A percentile compares a stretch with the other conserved stretches of the same genome.
Conservation (phyloP, 2,329 filamentous ascomycete species). For the Magnaporthiopsis poae region DNA sequence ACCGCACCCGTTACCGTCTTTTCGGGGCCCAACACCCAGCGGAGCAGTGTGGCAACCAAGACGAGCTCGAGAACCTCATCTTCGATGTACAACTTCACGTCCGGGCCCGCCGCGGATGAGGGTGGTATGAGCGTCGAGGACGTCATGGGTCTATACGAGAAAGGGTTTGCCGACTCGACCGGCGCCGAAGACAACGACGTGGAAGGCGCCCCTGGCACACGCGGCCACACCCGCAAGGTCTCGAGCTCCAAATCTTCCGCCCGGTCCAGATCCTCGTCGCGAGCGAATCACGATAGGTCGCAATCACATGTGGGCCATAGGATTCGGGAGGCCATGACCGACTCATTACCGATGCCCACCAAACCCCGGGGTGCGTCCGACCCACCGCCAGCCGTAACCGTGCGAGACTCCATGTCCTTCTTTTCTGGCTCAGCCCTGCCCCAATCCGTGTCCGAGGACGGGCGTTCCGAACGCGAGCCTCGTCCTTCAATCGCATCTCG, state of each 20-base stretch:
- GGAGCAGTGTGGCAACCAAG: constrained; percentile 73
- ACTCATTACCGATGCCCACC: constrained; percentile 22
- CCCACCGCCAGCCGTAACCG: constrained; percentile 21
- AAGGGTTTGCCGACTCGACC: constrained; percentile 47
- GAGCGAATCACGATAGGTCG: constrained; percentile 7
- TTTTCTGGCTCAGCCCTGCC: constrained; percentile 25
- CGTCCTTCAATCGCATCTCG: background rate
- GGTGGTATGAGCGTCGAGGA: constrained; percentile 55
- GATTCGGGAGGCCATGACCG: constrained; percentile 31
- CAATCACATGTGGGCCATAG: constrained; percentile 19
- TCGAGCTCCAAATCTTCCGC: constrained; percentile 1
- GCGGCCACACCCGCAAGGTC: background rate
- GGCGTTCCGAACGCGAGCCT: constrained; percentile 22
- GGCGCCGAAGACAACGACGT: constrained; percentile 32
- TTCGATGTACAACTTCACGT: constrained; percentile 37
- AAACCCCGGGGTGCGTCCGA: constrained; percentile 13
- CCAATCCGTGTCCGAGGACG: constrained; percentile 24
- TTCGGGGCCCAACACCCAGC: constrained; percentile 53
- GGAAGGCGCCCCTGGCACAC: constrained; percentile 18
- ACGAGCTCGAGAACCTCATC: constrained; percentile 57
- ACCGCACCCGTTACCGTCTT: constrained; percentile 45
- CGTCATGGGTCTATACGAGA: constrained; percentile 61
- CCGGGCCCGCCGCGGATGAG: constrained; percentile 25
- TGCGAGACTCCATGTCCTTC: constrained; percentile 30
- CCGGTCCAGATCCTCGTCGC: constrained; percentile 2